Conservation (phyloP, 2,329 filamentous ascomycete species). For the Aureobasidium mangrovei region DNA sequence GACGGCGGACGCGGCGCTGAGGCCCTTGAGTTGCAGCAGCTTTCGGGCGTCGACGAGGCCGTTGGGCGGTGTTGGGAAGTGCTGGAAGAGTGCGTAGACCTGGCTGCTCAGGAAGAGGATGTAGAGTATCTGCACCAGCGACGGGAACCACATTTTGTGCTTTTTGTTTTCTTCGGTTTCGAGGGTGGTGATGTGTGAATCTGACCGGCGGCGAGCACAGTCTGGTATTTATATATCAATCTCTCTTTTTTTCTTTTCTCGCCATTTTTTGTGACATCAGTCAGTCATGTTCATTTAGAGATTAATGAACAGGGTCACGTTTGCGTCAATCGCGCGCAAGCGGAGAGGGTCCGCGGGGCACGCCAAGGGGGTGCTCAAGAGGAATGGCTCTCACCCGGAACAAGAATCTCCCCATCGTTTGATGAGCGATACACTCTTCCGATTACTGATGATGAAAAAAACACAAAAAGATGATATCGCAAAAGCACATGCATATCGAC, state of each 20-base stretch:
- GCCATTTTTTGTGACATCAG: slow-evolving; percentile 2
- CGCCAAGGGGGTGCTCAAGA: background rate
- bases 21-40: slow-evolving; percentile 1
- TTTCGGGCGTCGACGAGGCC: background rate
- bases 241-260: background rate
- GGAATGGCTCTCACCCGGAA: background rate
- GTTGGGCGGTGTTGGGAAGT: slow-evolving; percentile 9
- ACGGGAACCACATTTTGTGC: slow-evolving; percentile 3
- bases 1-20: background rate
- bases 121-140: slow-evolving; percentile 11
- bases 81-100: slow-evolving; percentile 6
- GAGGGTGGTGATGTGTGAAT: background rate
- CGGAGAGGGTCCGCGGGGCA: background rate
- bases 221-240: too few species aligned
- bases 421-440: background rate
- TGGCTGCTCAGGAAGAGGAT: slow-evolving; percentile 4
- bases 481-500: too few species aligned
- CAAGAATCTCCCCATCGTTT: background rate
- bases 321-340: background rate
- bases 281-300: background rate
- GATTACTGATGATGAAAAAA: too few species aligned
- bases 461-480: background rate
- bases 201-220: too few species aligned
- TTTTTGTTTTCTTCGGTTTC: too few species aligned
- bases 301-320: background rate